Base-by-base conservation (phyloP, 1,284 basidiomycete genomes). In the Naganishia sp. region DNA sequence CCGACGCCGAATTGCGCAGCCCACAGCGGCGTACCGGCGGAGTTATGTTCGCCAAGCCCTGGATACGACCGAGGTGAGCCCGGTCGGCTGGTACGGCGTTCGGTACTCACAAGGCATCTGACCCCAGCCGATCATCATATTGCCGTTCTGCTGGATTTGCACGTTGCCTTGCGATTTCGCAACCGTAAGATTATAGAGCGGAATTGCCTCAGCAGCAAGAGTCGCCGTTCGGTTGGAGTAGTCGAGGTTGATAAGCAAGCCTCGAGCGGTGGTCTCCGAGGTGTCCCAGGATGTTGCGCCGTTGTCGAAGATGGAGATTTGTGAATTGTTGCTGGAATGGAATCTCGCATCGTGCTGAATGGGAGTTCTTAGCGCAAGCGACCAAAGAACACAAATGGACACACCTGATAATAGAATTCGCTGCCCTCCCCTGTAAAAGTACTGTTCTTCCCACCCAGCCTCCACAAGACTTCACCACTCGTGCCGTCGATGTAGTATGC, bases 241-340 rank as follows among this genome's bases (percentile, higher is more conserved):
- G 64, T 78, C 72, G 33, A 79, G 42, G 21, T 70, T 45, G 42
- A 78, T 56, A 2, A 77, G 23, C 1, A 79, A 21, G 0, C 74
- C 76, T 15, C 75, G 70, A 9, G 76, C 70, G 15, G 59, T 39
- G 0, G 55, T 52, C 15, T 56, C 70, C 55, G 70, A 64, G 11
- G 45, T 23, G 9, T 69, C 69, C 70, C 71, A 73, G 1, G 54
- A 49, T 0, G 69, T 68, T 0, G 70, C 74, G 28, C 69, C 75
- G 65, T 79, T 79, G 69, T 78, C 75, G 50, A 78, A 79, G 10
- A 78, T 54, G 13, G 65, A 66, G 39, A 66, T 60, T n/a, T 57
- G 57, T 5, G 65, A 45, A 42, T 66, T 55, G 55, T 69, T 68
- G 44, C 46, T 55, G n/a, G 42, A 54, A 18, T 52, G 63, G 69